Base-by-base conservation (phyloP, 257 asterid species). In the Nicotiana attenuata region DNA sequence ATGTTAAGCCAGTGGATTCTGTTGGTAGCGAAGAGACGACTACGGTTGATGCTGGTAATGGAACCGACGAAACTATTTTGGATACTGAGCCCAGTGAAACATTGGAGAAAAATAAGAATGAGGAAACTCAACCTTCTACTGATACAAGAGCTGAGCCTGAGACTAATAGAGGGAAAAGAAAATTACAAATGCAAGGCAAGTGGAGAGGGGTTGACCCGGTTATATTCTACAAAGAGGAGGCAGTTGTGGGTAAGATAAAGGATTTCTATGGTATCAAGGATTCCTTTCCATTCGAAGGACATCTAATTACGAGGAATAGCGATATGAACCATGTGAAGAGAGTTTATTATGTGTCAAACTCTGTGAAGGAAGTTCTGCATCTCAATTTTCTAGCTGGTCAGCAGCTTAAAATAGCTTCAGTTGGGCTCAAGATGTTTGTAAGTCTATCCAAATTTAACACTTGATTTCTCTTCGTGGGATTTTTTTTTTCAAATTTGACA, bases 151-250 rank as follows among this genome's bases (percentile, higher is more conserved):
- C 77, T 81, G 91, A 80, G 67, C 84, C 88, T 17, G 87, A 87
- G 77, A 66, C 28, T 33, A 93, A 26, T 41, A 84, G 90, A 24
- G 95, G 86, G 56, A 94, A 93, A 83, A 91, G 97, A 83, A 94
- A 93, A 87, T 90, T 96, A 80, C 98, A 93, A 83, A 91, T 89
- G 82, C 97, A 94, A 83, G 99, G 99, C 86, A 93, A 87, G 87
- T 92, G 99, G 99, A 87, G 91, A 86, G 98, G 98, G 84, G 97
- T 96, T 28, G 99, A 96, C 83, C 99, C 98, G 29, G 98, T 96
- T 85, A 83, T 96, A 68, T 96, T 96, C 86, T 94, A 90, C 86
- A 91, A 85, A 80, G 98, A 94, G 41, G 97, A 89, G 57, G 78
- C 85, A 45, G 87, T 89, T 81, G 90, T 92, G 65, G 82, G 83